Conservation (phyloP, 352 stramenopile genomes). For the Achlya hypogyna region DNA sequence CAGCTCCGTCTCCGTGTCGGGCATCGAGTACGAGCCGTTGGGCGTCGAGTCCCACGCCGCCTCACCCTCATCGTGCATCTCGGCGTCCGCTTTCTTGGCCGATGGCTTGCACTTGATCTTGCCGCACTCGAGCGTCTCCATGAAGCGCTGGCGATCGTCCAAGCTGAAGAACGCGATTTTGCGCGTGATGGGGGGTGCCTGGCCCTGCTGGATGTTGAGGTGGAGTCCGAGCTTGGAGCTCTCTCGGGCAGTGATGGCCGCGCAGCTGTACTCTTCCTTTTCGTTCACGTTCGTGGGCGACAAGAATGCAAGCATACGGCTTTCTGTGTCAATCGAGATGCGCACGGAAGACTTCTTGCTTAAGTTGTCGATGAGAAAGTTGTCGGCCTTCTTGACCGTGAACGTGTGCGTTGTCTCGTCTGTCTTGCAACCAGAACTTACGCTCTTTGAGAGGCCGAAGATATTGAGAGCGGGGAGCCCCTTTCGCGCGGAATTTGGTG, state of each 20-base stretch:
- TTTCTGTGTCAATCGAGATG: constrained; percentile 72
- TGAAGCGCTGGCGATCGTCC: constrained; percentile 73
- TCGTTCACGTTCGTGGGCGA: constrained; percentile 49
- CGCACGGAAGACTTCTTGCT: constrained; percentile 78
- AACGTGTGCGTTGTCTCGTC: constrained; percentile 66
- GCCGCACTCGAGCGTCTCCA: constrained; percentile 68
- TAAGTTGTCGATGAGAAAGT: constrained; percentile 66
- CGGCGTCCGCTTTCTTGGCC: background rate
- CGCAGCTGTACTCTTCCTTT: constrained; percentile 72
- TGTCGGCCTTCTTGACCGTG: constrained; percentile 81
- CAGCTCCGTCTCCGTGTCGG: constrained; percentile 19
- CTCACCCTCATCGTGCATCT: background rate
- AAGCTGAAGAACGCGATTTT: constrained; percentile 80
- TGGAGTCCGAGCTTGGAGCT: constrained; percentile 71
- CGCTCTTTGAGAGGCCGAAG: constrained; percentile 46
- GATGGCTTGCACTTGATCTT: constrained; percentile 76
- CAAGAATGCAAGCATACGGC: constrained; percentile 75
- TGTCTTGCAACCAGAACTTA: background rate
- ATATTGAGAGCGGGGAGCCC: constrained; percentile 58
- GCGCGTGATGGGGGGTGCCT: constrained; percentile 54
- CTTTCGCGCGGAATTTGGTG: constrained; percentile 25
- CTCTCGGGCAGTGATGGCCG: constrained; percentile 63
- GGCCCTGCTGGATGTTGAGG: constrained; percentile 75
- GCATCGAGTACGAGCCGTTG: constrained; percentile 3
- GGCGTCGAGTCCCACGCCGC: background rate